phyloP scores from a whole-genome alignment of 768 basidiomycete genomes.

The Pisolithus microcarpus region DNA sequence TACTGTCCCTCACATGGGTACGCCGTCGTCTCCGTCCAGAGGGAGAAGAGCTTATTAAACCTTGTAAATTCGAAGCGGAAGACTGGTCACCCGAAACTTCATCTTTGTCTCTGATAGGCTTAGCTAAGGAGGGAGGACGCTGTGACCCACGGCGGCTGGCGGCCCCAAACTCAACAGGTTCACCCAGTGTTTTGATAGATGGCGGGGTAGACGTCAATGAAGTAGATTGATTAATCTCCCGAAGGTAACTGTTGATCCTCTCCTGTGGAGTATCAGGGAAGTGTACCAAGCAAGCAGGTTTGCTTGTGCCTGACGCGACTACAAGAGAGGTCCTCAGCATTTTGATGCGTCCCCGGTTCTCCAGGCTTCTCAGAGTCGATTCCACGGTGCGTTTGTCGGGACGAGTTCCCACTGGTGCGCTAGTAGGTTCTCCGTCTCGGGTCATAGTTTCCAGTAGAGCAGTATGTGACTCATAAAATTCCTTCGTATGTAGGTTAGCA shows the following conservation, averaged over 20 bases:
- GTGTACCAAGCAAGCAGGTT: slow-evolving; percentile 57
- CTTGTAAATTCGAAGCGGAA: slow-evolving; percentile 5
- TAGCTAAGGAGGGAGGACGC: slow-evolving; percentile 26
- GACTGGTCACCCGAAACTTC: slow-evolving; percentile 24
- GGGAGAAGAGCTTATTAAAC: background rate
- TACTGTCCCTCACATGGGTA: slow-evolving; percentile 16
- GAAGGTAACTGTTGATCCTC: slow-evolving; percentile 51
- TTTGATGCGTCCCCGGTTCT: slow-evolving; percentile 61
- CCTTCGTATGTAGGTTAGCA: slow-evolving; percentile 55
- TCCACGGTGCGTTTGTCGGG: slow-evolving; percentile 70
- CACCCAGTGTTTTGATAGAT: slow-evolving; percentile 44
- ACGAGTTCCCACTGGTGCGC: slow-evolving; percentile 58
- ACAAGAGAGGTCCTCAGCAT: slow-evolving; percentile 59
- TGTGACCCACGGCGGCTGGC: slow-evolving; percentile 21
- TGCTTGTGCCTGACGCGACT: slow-evolving; percentile 50
- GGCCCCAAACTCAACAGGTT: slow-evolving; percentile 50
- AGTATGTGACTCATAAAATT: slow-evolving; percentile 62
- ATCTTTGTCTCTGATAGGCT: slow-evolving; percentile 34
- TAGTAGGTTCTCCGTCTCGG: slow-evolving; percentile 59
- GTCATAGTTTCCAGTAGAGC: slow-evolving; percentile 52
- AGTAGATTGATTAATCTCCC: slow-evolving; percentile 38
- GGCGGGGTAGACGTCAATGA: slow-evolving; percentile 25
- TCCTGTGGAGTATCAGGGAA: slow-evolving; percentile 51
- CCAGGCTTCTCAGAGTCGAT: slow-evolving; percentile 52
- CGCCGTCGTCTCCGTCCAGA: background rate